phyloP scores from a whole-genome alignment of 495 filamentous ascomycete species.

The Penicillium atrosanguineum region DNA sequence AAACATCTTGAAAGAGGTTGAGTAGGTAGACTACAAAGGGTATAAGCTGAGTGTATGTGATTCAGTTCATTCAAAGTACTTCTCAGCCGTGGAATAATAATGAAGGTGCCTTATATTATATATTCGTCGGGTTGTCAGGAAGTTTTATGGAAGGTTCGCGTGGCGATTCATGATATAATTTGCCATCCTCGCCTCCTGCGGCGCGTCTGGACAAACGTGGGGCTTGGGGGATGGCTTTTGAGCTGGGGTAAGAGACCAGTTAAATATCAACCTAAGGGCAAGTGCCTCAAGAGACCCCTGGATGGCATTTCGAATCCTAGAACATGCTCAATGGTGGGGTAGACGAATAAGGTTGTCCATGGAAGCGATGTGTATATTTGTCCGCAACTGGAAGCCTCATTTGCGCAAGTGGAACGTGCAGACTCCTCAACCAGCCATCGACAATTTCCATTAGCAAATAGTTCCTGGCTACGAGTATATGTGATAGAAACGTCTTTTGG shows the following conservation, averaged over 20 bases:
- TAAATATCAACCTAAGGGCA: background rate
- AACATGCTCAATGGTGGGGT: background rate
- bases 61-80: too few species aligned
- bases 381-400: background rate
- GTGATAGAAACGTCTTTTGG: background rate
- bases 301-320: background rate
- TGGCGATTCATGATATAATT: slow-evolving; percentile 12
- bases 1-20: slow-evolving; percentile 13
- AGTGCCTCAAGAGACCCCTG: background rate
- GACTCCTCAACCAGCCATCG: background rate
- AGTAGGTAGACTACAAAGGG: background rate
- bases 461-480: too few species aligned
- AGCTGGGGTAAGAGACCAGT: background rate
- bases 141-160: background rate
- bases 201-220: slow-evolving; percentile 2
- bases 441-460: background rate
- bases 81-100: background rate
- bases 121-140: too few species aligned
- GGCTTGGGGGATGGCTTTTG: background rate
- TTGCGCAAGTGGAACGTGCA: background rate
- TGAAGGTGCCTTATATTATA: too few species aligned
- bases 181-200: slow-evolving; percentile 3
- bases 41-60: background rate
- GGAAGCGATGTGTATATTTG: background rate
- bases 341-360: background rate